Conservation (phyloP, 305 asterid genomes). For the Fraxinus albicans region DNA sequence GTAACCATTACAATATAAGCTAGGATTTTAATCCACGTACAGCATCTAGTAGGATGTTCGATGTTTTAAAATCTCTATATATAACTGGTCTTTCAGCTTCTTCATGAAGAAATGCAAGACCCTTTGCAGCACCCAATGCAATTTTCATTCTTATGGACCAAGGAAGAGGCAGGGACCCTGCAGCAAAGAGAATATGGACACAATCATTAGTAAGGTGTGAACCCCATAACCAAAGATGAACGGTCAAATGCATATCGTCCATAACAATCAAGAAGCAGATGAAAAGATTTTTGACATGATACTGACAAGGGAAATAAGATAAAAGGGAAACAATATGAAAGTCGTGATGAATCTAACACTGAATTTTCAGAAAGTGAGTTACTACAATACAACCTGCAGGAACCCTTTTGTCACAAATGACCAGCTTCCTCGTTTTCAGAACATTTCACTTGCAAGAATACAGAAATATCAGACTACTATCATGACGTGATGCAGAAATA, state of each 20-base stretch:
- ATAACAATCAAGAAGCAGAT: background rate
- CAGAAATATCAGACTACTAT: background rate
- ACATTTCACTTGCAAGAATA: background rate
- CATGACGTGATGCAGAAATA: background rate
- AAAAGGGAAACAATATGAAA: background rate
- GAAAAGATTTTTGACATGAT: background rate
- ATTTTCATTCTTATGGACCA: constrained; percentile 79
- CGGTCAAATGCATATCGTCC: background rate
- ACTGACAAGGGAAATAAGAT: background rate
- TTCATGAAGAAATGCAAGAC: constrained; percentile 89
- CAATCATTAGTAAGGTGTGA: constrained; percentile 4
- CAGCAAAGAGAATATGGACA: constrained; percentile 14
- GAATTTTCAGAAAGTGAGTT: background rate
- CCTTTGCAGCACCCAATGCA: constrained; percentile 80
- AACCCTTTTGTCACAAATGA: background rate
- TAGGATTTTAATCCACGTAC: constrained; percentile 40
- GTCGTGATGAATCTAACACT: background rate
- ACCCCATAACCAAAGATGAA: background rate
- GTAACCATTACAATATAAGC: background rate
- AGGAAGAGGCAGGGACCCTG: constrained; percentile 79
- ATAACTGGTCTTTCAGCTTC: constrained; percentile 85
- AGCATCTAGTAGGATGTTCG: constrained; percentile 71
- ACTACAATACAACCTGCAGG: background rate
- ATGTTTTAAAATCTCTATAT: constrained; percentile 78
- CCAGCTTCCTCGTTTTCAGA: background rate